Evolutionary conservation across 768 basidiomycete species (phyloP), one percentile per base, ranked within the genome.

Genomic region (Phaffia australis): DNA sequence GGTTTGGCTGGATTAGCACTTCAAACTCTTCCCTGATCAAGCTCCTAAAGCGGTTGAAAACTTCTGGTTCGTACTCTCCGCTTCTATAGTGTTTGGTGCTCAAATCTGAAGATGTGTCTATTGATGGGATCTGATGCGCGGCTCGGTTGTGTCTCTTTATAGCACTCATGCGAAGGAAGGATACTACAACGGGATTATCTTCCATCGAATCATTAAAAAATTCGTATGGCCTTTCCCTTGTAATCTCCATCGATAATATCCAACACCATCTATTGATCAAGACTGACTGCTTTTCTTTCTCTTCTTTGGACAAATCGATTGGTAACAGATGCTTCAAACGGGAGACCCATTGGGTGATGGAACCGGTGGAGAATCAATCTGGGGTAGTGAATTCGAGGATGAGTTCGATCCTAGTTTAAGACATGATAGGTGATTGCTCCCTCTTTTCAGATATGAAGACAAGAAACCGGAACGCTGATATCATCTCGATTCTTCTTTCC

Each of bases 1-100:
- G 35, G 35, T 42, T 11, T 42, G 23, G 35, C 3, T 56, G 52
- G 30, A 19, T 48, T 42, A 75, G 74, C 70, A 71, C 50, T 68
- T 77, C 65, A 74, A 73, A 59, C 69, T 77, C 14, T 97, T 90
- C 83, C 95, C 95, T 0, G 83, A 88, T 70, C 85, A 89, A 64
- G 88, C 89, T 5, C 95, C 95, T 3, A 95, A 88, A 76, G 84
- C 95, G 0, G 94, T 99, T 49, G 95, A 99, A 78, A 99, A 97
- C 79, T 98, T 99, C 77, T 87, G 35, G 35, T 42, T 4, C 35
- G 35, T 42, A 42, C 35, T 11, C 11, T 42, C 11, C 35, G 11
- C 93, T 27, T 42, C 35, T 42, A 5, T 42, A 4, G n/a, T 42
- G 35, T 42, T 11, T 42, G 4, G 35, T 42, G 4, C 35, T 42